Conservation (phyloP, 177 flowering plant genomes). For the Vitis hybrid region DNA sequence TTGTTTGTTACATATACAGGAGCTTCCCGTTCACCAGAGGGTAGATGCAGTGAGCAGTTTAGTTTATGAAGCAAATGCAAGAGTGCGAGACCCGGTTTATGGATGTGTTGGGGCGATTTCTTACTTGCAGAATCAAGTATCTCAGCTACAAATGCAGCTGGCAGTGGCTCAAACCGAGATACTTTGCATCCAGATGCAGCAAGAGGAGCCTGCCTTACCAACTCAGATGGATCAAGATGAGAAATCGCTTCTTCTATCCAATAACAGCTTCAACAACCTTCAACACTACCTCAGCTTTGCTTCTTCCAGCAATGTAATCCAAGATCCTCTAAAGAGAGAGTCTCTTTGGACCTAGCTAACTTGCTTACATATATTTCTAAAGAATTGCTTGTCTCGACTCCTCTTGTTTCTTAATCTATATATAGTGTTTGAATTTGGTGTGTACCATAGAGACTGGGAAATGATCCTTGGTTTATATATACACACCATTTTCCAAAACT, state of each 20-base stretch:
- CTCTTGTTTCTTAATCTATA: not conserved
- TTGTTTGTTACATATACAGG: conserved; percentile 24
- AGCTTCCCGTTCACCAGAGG: conserved; percentile 55
- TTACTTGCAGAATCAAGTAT: conserved; percentile 56
- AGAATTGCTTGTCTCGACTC: not conserved
- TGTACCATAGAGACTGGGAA: no score
- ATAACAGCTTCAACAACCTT: conserved; percentile 24
- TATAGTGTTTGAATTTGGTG: no score
- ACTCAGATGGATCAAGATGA: conserved; percentile 19
- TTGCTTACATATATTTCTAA: not conserved
- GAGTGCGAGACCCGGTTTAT: conserved; percentile 66
- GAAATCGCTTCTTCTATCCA: conserved; percentile 15
- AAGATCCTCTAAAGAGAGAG: conserved; percentile 72
- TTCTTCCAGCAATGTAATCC: conserved; percentile 57
- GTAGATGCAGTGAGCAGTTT: conserved; percentile 63
- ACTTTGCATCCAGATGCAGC: conserved; percentile 58
- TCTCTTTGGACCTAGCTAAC: conserved; percentile 48
- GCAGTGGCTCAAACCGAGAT: conserved; percentile 64
- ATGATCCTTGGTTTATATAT: no score
- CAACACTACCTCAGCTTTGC: conserved; percentile 32
- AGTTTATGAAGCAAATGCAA: conserved; percentile 63
- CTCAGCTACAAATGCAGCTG: conserved; percentile 56
- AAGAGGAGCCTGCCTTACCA: conserved; percentile 16
- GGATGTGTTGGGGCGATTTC: conserved; percentile 74
- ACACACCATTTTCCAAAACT: no score